A percentile compares a stretch with the other conserved stretches of the same genome.
Conservation (phyloP, 306 rosid species). For the Malus domestica region DNA sequence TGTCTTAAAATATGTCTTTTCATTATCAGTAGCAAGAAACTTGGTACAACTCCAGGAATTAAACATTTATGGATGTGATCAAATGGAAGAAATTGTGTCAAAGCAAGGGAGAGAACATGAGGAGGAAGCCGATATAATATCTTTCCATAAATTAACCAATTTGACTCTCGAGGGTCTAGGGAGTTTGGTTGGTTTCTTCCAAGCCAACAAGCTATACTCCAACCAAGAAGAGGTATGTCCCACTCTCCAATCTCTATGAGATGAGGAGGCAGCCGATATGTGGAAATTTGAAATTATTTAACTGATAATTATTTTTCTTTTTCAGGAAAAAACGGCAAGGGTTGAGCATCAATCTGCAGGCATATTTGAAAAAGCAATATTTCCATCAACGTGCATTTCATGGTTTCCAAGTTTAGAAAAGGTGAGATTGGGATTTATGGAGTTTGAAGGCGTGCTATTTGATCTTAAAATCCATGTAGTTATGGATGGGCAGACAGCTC, state of each 20-base stretch:
- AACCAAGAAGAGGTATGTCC: neutral
- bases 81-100: neutral
- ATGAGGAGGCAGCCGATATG: too few species aligned
- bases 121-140: neutral
- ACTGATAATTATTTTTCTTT: neutral
- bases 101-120: neutral
- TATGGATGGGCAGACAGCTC: too few species aligned
- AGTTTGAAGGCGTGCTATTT: neutral
- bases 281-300: too few species aligned
- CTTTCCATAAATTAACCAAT: neutral
- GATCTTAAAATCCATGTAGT: neutral
- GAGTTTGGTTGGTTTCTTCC: neutral
- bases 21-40: too few species aligned
- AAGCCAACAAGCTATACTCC: neutral
- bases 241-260: too few species aligned
- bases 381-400: neutral
- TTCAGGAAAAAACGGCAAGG: neutral
- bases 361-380: neutral
- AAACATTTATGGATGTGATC: fast-evolving
- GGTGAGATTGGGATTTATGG: too few species aligned
- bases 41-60: too few species aligned
- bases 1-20: too few species aligned
- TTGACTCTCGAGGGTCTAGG: fast-evolving
- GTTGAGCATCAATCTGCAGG: neutral
- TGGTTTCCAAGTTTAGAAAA: too few species aligned